These are phyloP conservation scores for Xylaria acuta DNA, from an alignment of 495 filamentous ascomycete genomes.

Conservation along the genomic window DNA sequence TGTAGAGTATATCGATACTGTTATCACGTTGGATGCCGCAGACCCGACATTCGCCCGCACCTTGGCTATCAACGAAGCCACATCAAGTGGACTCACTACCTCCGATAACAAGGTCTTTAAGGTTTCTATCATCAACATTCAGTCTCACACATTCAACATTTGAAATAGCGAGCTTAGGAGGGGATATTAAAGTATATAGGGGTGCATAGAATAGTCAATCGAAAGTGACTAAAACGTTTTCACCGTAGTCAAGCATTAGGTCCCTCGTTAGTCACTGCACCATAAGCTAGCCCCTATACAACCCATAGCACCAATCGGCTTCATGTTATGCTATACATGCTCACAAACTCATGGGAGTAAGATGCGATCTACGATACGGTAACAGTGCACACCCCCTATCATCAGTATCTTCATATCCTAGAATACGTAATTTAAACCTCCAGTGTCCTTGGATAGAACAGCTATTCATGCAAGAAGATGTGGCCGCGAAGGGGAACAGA, in stretches of 20 bases:
- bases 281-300: no score
- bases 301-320: no score
- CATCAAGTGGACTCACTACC: conserved; percentile 39
- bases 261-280: no score
- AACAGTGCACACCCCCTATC: no score
- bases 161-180: not conserved
- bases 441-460: no score
- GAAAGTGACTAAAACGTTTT: not conserved
- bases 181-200: not conserved
- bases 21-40: conserved; percentile 39
- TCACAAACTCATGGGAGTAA: no score
- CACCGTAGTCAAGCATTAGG: not conserved
- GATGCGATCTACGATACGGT: no score
- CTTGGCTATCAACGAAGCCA: conserved; percentile 38
- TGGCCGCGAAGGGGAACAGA: no score
- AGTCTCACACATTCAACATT: conserved; percentile 41
- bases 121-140: conserved; percentile 42
- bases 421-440: no score
- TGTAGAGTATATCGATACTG: conserved; percentile 44
- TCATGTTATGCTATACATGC: no score
- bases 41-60: conserved; percentile 41
- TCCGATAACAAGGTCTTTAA: conserved; percentile 41
- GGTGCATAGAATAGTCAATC: not conserved
- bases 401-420: no score
- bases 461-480: no score